Evolutionary conservation across 306 rosid genomes (phyloP), one percentile per base, ranked within the genome.

Genomic region (Gillenia trifoliata): DNA sequence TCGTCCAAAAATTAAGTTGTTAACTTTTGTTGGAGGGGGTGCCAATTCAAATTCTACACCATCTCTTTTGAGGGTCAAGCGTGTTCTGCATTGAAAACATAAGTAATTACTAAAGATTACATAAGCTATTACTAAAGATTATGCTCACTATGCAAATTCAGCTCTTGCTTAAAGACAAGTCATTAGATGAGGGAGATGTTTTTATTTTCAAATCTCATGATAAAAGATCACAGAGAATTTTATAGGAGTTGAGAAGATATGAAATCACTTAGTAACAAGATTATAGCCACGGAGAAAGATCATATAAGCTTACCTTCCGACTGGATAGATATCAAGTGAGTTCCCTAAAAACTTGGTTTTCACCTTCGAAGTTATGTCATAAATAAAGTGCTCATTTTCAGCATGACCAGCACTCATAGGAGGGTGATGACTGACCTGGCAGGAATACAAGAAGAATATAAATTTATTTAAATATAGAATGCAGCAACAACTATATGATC

Each of bases 371-470:
- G 98, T 89, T 75, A 91, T 87, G 56, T 91, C 94, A 76, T 93
- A 93, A 56, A 89, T 75, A 81, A 93, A 93, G 75, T 91, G 96
- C 78, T 89, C 93, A 64, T 93, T 93, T 85, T 93, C 98, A 25
- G 98, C 96, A 68, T 91, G 98, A 66, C 86, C 98, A 71, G 93
- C 98, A 84, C 98, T 84, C 92, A 86, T 93, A 71, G 98, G 98
- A 75, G 97, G 98, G 80, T 93, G 98, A 85, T 93, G 98, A 77
- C 97, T 85, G 50, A 93, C 96, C 98, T 93, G 87, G 73, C 81
- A 81, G 30, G 33, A 23, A 41, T 36, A 72, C 29, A 64, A 4
- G 50, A 70, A 6, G 50, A 75, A 66, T 19, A 56, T 20, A 31
- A 49, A 19, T 50, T 29, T 50, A 60, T 19, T 26, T 4, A 79